Conservation (phyloP, 495 filamentous ascomycete species). For the Trichoderma virens region DNA sequence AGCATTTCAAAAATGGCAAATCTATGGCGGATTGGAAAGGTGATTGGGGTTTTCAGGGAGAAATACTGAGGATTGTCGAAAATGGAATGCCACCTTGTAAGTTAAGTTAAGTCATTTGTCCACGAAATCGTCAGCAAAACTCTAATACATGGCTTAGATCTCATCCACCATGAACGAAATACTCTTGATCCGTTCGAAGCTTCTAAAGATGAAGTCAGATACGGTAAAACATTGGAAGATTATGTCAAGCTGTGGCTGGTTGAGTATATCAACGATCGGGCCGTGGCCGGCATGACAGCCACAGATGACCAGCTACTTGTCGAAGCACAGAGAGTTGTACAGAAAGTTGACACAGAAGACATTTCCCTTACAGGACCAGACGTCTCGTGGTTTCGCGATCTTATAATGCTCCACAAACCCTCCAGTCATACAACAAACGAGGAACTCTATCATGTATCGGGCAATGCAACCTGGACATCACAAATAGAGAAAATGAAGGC, state of each 20-base stretch:
- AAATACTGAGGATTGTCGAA: slow-evolving; percentile 30
- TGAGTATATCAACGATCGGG: background rate
- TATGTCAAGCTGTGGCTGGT: background rate
- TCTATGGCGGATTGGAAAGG: slow-evolving; percentile 47
- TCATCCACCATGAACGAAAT: slow-evolving; percentile 26
- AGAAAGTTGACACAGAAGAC: background rate
- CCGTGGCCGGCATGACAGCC: background rate
- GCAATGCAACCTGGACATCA: background rate
- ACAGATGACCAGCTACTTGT: background rate
- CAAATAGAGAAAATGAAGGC: background rate
- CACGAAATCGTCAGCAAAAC: background rate
- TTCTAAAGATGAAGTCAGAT: slow-evolving; percentile 10
- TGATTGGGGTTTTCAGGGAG: slow-evolving; percentile 44
- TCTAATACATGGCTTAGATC: slow-evolving; percentile 12
- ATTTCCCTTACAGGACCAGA: background rate
- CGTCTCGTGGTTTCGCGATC: slow-evolving; percentile 22
- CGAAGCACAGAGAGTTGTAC: background rate
- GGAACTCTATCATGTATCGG: background rate
- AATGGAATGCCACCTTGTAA: slow-evolving; percentile 41
- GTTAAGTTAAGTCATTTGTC: background rate
- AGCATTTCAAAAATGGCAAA: slow-evolving; percentile 42
- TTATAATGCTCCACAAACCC: slow-evolving; percentile 18
- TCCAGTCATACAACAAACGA: background rate
- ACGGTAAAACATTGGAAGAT: background rate
- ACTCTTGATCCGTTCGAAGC: slow-evolving; percentile 17